These are phyloP conservation scores for Torulaspora microellipsoides DNA, from an alignment of 805 yeast species.

Conservation along the genomic window DNA sequence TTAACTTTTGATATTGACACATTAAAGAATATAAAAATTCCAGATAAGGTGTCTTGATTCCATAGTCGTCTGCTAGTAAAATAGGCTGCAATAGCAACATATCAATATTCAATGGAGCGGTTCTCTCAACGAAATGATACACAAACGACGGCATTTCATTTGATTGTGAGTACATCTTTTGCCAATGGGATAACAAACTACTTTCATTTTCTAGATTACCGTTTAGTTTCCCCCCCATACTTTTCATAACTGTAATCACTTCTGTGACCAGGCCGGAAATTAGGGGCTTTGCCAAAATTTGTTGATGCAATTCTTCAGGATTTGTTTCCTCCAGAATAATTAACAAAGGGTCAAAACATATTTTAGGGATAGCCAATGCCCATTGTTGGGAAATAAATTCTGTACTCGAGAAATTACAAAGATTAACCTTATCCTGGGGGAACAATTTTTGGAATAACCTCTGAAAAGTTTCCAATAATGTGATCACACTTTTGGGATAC, in stretches of 20 bases:
- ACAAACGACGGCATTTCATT: slow-evolving; percentile 55
- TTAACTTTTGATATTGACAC: slow-evolving; percentile 56
- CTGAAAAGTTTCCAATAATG: slow-evolving; percentile 29
- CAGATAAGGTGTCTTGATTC: slow-evolving; percentile 82
- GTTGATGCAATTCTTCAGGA: slow-evolving; percentile 54
- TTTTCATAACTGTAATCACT: slow-evolving; percentile 63
- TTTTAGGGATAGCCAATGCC: slow-evolving; percentile 75
- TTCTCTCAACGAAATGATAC: slow-evolving; percentile 57
- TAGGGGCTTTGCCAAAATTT: slow-evolving; percentile 80
- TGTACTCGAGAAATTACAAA: slow-evolving; percentile 26
- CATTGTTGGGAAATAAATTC: slow-evolving; percentile 74
- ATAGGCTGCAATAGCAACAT: slow-evolving; percentile 80
- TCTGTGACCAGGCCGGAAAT: slow-evolving; percentile 76
- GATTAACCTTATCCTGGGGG: slow-evolving; percentile 38
- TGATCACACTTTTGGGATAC: slow-evolving; percentile 20
- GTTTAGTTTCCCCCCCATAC: slow-evolving; percentile 69
- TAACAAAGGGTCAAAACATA: slow-evolving; percentile 73
- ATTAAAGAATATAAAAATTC: slow-evolving; percentile 79
- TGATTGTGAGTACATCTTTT: slow-evolving; percentile 39
- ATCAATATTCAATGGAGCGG: slow-evolving; percentile 60
- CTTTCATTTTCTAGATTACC: slow-evolving; percentile 62
- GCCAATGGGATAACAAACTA: slow-evolving; percentile 52
- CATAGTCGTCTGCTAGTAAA: slow-evolving; percentile 81
- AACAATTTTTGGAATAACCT: slow-evolving; percentile 31
- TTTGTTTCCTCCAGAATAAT: slow-evolving; percentile 66